Conservation (phyloP, 306 rosid genomes). For the Senna siamea region DNA sequence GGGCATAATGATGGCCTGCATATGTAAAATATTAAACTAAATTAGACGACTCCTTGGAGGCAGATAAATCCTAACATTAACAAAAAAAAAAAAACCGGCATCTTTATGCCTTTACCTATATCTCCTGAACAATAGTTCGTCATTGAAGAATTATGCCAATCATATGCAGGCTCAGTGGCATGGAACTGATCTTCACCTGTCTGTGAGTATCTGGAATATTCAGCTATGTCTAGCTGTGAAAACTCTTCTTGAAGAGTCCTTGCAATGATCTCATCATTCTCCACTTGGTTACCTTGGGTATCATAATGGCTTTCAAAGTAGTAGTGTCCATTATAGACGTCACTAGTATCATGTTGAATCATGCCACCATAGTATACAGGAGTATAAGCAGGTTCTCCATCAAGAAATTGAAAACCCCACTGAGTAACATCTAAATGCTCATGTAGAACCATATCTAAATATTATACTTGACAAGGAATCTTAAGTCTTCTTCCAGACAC, state of each 20-base stretch:
- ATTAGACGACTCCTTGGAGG: conserved; percentile 28
- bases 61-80: conserved; percentile 4
- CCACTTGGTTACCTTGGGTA: conserved; percentile 53
- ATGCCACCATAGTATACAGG: conserved; percentile 55
- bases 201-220: conserved; percentile 48
- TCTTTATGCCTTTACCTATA: conserved; percentile 33
- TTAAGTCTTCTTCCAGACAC: conserved; percentile 20
- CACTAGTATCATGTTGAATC: conserved; percentile 48
- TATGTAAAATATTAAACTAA: conserved; percentile 27
- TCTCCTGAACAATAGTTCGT: conserved; percentile 61
- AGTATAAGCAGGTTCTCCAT: conserved; percentile 51
- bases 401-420: conserved; percentile 70
- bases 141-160: conserved; percentile 60
- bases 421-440: conserved; percentile 67
- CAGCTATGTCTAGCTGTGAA: conserved; percentile 55
- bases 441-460: conserved; percentile 55
- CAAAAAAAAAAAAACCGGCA: conserved; percentile 17
- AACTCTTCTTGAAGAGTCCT: conserved; percentile 79
- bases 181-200: conserved; percentile 54
- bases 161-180: conserved; percentile 48
- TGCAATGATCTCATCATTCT: conserved; percentile 85
- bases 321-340: conserved; percentile 43
- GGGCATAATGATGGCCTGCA: conserved; percentile 52
- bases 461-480: conserved; percentile 27
- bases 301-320: conserved; percentile 57